These are phyloP conservation scores for Trichoderma gamsii DNA, from an alignment of 495 filamentous ascomycete genomes.

Conservation along the genomic window DNA sequence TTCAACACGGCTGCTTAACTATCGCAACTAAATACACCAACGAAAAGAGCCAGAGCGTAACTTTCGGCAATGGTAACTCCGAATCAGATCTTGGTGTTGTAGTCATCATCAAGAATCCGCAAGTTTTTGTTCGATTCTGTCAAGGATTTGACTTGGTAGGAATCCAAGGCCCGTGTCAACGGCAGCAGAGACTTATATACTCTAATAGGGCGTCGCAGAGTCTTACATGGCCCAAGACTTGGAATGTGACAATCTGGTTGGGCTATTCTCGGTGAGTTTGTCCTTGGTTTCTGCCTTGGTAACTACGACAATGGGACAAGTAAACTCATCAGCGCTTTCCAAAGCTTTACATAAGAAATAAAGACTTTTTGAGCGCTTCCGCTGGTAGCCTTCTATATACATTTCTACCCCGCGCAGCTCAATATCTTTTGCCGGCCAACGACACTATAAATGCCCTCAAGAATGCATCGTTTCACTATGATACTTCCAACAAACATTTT, in stretches of 20 bases:
- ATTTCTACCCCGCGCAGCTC: not conserved
- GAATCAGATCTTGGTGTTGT: not conserved
- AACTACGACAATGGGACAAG: not conserved
- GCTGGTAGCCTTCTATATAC: not conserved
- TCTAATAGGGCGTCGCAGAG: not conserved
- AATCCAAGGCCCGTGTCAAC: not conserved
- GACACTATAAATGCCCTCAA: not conserved
- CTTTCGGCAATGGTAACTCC: not conserved
- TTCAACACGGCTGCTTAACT: not conserved
- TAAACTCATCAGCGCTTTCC: not conserved
- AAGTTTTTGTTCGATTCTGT: not conserved
- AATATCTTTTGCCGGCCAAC: not conserved
- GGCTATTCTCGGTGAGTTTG: not conserved
- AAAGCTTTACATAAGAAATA: not conserved
- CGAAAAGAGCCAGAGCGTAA: not conserved
- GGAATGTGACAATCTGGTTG: not conserved
- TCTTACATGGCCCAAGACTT: not conserved
- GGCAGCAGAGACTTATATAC: not conserved
- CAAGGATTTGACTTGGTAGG: not conserved
- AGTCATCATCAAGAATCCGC: not conserved
- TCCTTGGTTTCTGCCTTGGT: not conserved
- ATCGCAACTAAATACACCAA: not conserved
- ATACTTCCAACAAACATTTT: slow-evolving; percentile 4
- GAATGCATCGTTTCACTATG: slow-evolving; percentile 5
- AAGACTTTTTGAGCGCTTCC: not conserved